Percentiles rank a stretch among this genome's conserved stretches.
Conservation (phyloP, 768 basidiomycete species). For the Suillus brevipes region DNA sequence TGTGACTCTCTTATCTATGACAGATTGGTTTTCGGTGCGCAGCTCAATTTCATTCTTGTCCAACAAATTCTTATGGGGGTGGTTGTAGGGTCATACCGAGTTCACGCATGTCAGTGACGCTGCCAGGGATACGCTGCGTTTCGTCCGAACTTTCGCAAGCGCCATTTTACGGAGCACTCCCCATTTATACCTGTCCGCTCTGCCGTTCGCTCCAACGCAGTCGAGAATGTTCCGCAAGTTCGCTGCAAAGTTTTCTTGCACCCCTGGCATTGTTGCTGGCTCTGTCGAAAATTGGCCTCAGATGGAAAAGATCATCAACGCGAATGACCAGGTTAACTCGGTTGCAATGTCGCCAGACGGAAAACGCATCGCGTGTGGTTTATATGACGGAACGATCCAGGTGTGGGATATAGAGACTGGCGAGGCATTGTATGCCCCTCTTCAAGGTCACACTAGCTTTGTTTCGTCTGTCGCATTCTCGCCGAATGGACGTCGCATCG, state of each 20-base stretch:
- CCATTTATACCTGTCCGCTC: slow-evolving; percentile 26
- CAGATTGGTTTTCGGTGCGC: slow-evolving; percentile 4
- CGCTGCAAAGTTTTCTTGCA: slow-evolving; percentile 5
- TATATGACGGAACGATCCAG: slow-evolving; percentile 5
- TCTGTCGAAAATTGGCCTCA: slow-evolving; percentile 5
- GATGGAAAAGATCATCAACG: background rate
- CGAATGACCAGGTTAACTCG: rapidly evolving
- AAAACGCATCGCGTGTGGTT: slow-evolving; percentile 13
- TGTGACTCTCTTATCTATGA: background rate
- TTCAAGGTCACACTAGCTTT: background rate
- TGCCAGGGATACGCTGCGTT: slow-evolving; percentile 11
- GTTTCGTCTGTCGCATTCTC: slow-evolving; percentile 24
- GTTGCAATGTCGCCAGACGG: background rate
- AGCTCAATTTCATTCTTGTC: background rate
- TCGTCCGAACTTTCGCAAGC: slow-evolving; percentile 15
- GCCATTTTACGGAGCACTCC: slow-evolving; percentile 20
- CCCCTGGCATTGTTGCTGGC: background rate
- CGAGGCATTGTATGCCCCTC: background rate
- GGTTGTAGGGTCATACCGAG: background rate
- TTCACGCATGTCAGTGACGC: background rate
- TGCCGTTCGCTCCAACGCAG: slow-evolving; percentile 26
- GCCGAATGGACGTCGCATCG: slow-evolving; percentile 25
- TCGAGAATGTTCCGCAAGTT: slow-evolving; percentile 20
- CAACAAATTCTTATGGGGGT: background rate
- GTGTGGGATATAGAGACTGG: slow-evolving; percentile 7